A percentile compares a stretch with the other conserved stretches of the same genome.
These are phyloP conservation scores for Candida hispaniensis DNA, from an alignment of 805 yeast genomes.

Conservation along the genomic window DNA sequence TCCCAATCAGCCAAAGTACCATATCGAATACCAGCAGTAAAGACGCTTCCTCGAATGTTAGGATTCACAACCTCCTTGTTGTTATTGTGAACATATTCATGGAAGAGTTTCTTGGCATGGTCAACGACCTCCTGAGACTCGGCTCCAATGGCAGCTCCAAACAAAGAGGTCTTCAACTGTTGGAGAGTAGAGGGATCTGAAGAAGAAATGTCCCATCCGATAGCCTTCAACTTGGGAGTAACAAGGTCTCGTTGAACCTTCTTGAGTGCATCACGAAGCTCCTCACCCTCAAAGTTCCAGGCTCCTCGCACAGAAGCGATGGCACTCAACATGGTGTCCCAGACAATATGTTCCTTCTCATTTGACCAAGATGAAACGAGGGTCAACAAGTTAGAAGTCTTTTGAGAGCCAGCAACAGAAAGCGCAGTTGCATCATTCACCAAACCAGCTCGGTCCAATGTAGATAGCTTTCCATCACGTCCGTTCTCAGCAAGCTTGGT, in stretches of 20 bases:
- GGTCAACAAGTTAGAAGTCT: conserved; percentile 39
- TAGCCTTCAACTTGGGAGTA: conserved; percentile 38
- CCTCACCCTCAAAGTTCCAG: conserved; percentile 40
- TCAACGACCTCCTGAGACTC: conserved; percentile 29
- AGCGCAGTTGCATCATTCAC: conserved; percentile 50
- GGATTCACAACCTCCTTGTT: conserved; percentile 63
- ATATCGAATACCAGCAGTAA: conserved; percentile 50
- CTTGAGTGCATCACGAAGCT: conserved; percentile 33
- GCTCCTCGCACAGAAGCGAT: conserved; percentile 36
- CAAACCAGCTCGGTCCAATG: conserved; percentile 54
- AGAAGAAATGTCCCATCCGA: conserved; percentile 56
- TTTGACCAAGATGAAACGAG: conserved; percentile 42
- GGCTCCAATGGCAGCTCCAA: conserved; percentile 27
- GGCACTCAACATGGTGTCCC: conserved; percentile 39
- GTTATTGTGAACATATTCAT: conserved; percentile 42
- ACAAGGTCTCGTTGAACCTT: conserved; percentile 44
- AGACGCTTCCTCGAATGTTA: conserved; percentile 56
- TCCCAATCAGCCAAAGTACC: conserved; percentile 59
- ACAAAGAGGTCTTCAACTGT: conserved; percentile 54
- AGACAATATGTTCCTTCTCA: conserved; percentile 42
- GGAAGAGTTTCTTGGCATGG: conserved; percentile 36
- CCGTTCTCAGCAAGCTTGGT: conserved; percentile 44
- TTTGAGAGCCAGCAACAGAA: conserved; percentile 41
- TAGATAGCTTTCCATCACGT: conserved; percentile 39
- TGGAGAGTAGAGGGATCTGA: conserved; percentile 47